Evolutionary conservation across 805 yeast species (phyloP), one percentile per base, ranked within the genome.

Genomic region (Candida pseudoglaebosa): DNA sequence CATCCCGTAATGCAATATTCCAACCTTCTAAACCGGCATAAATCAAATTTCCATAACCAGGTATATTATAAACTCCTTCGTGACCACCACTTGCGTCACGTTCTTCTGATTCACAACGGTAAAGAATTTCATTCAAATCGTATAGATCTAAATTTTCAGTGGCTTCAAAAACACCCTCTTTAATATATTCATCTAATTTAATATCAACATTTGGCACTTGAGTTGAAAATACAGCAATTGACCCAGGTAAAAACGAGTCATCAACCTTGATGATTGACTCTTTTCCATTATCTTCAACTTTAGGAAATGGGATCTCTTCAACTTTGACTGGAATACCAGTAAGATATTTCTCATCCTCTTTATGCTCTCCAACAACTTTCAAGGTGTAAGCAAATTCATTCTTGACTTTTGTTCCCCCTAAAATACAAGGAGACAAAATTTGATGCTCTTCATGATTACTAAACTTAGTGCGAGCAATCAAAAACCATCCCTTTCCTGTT

Each of bases 21-120:
- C 96, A 91, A 1, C 99, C 98, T 59, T 88, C 95, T 16, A 93
- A 65, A 8, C 99, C 99, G 29, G 96, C 90, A 59, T 87, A 91
- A 0, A 80, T 83, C 33, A 90, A 65, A 12, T 67, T 66, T 0
- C 97, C 97, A 57, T 73, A 66, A 21, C 73, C 68, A 1, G 98
- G 97, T 34, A 91, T 70, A 35, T 62, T 57, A 61, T 93, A 91
- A 0, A 76, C 76, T 7, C 96, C 96, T 32, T 74, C 81, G 6
- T 59, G 50, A 4, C 95, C 95, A 16, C 62, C 73, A 47, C 90
- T 78, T 9, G 79, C 75, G 54, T 90, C 96, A 16, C 88, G 67
- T 59, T 91, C 99, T 61, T 91, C 99, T 9, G 83, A 75, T 40
- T 88, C 95, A 53, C 93, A 80, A 37, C 78, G 75, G 65, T 81